Conservation (phyloP, 805 yeast genomes). For the Ogataea siamensis region DNA sequence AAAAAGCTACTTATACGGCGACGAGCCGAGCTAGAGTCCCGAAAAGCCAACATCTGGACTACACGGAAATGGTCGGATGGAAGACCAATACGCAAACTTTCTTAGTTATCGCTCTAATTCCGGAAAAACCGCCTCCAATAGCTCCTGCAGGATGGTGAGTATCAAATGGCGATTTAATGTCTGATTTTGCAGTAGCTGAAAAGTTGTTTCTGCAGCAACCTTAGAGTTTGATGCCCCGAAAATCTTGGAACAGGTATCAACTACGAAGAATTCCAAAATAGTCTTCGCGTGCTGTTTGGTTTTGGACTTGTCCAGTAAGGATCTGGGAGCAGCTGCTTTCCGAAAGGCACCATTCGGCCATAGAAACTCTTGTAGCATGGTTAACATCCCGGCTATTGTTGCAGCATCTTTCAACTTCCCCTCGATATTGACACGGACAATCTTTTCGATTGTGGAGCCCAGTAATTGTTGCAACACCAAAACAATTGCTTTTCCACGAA, state of each 20-base stretch:
- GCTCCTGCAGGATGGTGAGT: conserved; percentile 55
- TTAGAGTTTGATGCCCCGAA: conserved; percentile 68
- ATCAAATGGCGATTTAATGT: conserved; percentile 63
- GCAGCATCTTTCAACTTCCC: conserved; percentile 40
- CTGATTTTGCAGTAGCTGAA: conserved; percentile 72
- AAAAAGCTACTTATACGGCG: conserved; percentile 7
- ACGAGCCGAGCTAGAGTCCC: conserved; percentile 6
- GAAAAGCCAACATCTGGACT: conserved; percentile 13
- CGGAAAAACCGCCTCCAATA: conserved; percentile 48
- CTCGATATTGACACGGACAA: conserved; percentile 46
- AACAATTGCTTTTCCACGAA: conserved; percentile 80
- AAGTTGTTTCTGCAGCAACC: conserved; percentile 58
- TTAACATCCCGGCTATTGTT: conserved; percentile 42
- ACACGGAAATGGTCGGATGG: conserved; percentile 4
- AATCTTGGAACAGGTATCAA: conserved; percentile 65
- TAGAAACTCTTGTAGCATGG: conserved; percentile 29
- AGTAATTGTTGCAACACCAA: conserved; percentile 79
- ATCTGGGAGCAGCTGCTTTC: conserved; percentile 44
- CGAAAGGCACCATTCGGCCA: conserved; percentile 57
- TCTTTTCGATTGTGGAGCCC: conserved; percentile 81
- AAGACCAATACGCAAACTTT: conserved; percentile 5
- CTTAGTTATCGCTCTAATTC: conserved; percentile 20
- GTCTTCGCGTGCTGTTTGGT: conserved; percentile 56
- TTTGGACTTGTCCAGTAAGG: conserved; percentile 48
- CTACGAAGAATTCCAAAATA: conserved; percentile 54